Evolutionary conservation across 306 rosid species (phyloP), one percentile per base, ranked within the genome.

Genomic region (Cucurbita pepo): DNA sequence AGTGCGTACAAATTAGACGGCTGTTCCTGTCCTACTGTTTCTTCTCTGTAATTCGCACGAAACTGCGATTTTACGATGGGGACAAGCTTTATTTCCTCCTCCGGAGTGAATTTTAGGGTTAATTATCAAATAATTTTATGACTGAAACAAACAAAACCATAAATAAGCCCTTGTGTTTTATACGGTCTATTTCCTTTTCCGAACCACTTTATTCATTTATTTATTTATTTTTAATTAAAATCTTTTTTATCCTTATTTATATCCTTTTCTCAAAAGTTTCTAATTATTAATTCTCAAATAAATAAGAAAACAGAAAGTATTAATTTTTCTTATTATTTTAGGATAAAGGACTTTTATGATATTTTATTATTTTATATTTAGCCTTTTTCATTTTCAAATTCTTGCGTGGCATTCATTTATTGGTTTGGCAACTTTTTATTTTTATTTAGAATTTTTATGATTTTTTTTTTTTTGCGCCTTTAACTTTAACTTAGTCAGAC

Each of bases 1-100:
- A 72, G 76, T 38, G 64, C 76, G 76, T 72, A 40, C 63, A 73
- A 58, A 57, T 73, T 57, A 73, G 56, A 55, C 55, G 56, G 55
- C 69, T 44, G 64, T 44, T 34, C 44, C 56, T 73, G 61, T 71
- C 50, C 41, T 21, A 19, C 65, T 41, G 54, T 18, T 36, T 56
- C 65, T 57, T 71, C 62, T 55, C 75, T 54, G 52, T 12, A 19
- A 36, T 56, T 41, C 10, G 34, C 34, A 62, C 2, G 34, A 61
- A 18, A 56, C 56, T 45, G 30, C 30, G 2, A 21, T 65, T 40
- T 63, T 3, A 19, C 40, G 73, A 50, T 69, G 73, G 73, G 44
- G 73, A 69, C 73, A 45, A 15, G 22, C 25, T 48, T 45, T 45
- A 0, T 47, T 66, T 16, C 21, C 38, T 40, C 48, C 48, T 48